phyloP scores from a whole-genome alignment of 306 rosid genomes.

The Corylus americana region DNA sequence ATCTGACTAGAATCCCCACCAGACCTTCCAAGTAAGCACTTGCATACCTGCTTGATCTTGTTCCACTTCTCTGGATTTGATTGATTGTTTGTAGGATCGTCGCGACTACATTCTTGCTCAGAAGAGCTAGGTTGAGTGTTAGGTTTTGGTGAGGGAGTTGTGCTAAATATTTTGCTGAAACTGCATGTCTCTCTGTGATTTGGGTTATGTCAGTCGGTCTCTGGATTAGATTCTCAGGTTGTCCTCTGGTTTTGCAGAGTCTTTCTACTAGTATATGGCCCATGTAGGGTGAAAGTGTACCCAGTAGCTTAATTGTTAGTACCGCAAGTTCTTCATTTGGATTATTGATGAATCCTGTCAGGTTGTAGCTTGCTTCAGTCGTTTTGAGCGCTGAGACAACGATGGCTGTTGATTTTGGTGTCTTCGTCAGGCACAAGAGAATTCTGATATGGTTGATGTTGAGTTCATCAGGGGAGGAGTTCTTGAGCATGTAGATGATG shows the following conservation, averaged over 20 bases:
- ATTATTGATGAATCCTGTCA: constrained; percentile 36
- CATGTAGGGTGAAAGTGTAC: constrained; percentile 39
- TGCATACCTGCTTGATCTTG: constrained; percentile 34
- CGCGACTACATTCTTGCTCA: constrained; percentile 33
- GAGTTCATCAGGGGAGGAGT: constrained; percentile 46
- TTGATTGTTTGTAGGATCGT: constrained; percentile 37
- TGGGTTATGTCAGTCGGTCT: constrained; percentile 19
- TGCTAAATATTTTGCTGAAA: constrained; percentile 41
- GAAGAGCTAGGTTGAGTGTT: constrained; percentile 41
- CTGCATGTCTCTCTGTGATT: constrained; percentile 47
- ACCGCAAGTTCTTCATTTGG: constrained; percentile 34
- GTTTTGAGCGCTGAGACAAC: constrained; percentile 34
- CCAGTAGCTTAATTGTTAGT: constrained; percentile 36
- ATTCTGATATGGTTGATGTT: constrained; percentile 38
- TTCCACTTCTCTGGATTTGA: constrained; percentile 30
- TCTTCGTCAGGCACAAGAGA: constrained; percentile 31
- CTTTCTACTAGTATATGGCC: constrained; percentile 36
- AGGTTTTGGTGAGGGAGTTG: constrained; percentile 44
- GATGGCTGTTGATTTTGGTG: constrained; percentile 30
- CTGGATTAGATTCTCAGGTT: constrained; percentile 36
- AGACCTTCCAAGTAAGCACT: constrained; percentile 35
- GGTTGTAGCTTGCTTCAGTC: constrained; percentile 38
- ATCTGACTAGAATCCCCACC: constrained; percentile 46
- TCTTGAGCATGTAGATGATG: constrained; percentile 41
- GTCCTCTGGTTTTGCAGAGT: constrained; percentile 41